Evolutionary conservation across 179 eudicot species (phyloP), one percentile per base, ranked within the genome.

Genomic region (Spinacia oleracea): DNA sequence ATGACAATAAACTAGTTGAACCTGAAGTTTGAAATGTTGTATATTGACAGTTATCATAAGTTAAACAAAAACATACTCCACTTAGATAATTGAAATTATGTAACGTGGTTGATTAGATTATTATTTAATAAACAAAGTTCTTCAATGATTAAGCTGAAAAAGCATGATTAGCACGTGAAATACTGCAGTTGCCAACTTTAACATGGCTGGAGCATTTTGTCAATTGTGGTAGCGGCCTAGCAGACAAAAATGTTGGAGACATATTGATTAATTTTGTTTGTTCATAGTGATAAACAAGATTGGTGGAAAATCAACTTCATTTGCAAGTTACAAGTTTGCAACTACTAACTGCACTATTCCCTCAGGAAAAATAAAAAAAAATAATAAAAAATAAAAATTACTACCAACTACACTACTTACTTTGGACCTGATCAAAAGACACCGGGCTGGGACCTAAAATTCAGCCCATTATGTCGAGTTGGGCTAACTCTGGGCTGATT

Each of bases 131-230:
- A 80, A n/a, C 65, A 68, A 42, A 59, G 45, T 8, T 25, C n/a
- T 29, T 23, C 56, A 75, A 76, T 81, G 55, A 76, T 80, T 80
- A 58, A 34, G 62, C 4, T 10, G 63, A 75, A 58, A 71, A n/a
- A 81, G 46, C 72, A 59, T 80, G 79, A 70, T 75, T 45, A 42
- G 64, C 76, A 80, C 78, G 77, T 81, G 83, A 46, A 63, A 18
- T 18, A 0, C 1, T 45, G 45, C 29, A 70, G 18, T 62, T 76
- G 83, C 80, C 83, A 81, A 81, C 83, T 76, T 67, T 32, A 25
- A 45, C 23, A 15, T 81, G 76, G 72, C 73, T 81, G 76, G 72
- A 81, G 25, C 81, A 69, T 45, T 25, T 16, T 76, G 32, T 75
- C 64, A 20, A 27, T 75, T 40, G 34, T 12, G 4, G 67, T 43